Evolutionary conservation across 2,329 filamentous ascomycete species (phyloP), one percentile per base, ranked within the genome.

Genomic region (Colletotrichum acutatum): DNA sequence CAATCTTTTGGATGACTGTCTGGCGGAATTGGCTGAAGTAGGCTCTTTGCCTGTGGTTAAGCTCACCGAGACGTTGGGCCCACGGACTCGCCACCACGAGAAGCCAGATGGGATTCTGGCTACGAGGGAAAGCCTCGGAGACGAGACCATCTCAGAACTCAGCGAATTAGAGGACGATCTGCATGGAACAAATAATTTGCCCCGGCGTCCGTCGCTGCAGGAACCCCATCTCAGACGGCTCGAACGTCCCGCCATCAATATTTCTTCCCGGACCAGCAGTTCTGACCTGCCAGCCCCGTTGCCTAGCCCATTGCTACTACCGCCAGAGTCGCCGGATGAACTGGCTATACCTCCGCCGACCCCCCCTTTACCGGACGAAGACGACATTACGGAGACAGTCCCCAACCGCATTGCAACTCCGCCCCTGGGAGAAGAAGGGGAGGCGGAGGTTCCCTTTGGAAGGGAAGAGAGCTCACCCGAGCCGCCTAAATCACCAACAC

Each of bases 121-220:
- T 4, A 74, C 68, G 5, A 63, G 69, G 6, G 65, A 65, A 12
- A 75, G 76, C 24, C 34, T 71, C 4, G 76, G 71, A 4, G 76
- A 79, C 0, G 85, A 85, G 11, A 77, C 79, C 0, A 81, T 85
- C 6, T 89, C 87, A 0, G 87, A 89, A 49, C 81, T 89, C 22
- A 88, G 87, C 65, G 87, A 90, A 54, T 78, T 87, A n/a, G 88
- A 90, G 58, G 86, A 89, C 1, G 85, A 88, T 12, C 74, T 63
- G 6, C 75, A 75, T 5, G 74, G 69, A 19, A 66, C 56, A 6
- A 52, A 54, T 9, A 53, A 53, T 4, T 54, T 24, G 16, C 28
- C 32, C 26, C 71, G 60, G 32, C 71, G 66, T 19, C 66, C 68
- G 5, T 73, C 71, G 22, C 28, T 56, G 14, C 66, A 71, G 26